Base-by-base conservation (phyloP, 139 green algal species). In the Chlamydomonas incerta region DNA sequence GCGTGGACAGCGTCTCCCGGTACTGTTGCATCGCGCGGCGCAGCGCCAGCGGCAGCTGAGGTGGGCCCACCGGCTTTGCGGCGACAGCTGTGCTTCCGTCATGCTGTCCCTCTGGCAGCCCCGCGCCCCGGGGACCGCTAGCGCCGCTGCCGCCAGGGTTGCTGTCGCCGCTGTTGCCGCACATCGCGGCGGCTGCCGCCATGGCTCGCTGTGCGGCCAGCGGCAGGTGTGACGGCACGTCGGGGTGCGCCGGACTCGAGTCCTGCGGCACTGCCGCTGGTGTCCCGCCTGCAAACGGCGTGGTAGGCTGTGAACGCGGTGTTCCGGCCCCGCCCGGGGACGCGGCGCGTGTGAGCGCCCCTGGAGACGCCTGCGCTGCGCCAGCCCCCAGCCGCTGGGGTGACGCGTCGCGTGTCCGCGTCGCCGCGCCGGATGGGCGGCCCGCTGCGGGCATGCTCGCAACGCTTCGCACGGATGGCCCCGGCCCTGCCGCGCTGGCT, bases 131-230 rank as follows among this genome's bases (percentile, higher is more conserved):
- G 24, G 28, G 14, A 68, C 62, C 46, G 29, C 46, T 46, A 46
- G 66, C 29, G 75, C 31, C 58, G 28, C 28, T 0, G 8, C 63
- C 63, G 77, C 17, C 63, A n/a, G 8, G 5, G 41, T 50, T 50
- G 41, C 41, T 50, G 41, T n/a, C n/a, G 26, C 71, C 2, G 10
- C 72, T 3, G 35, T 66, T n/a, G n/a, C n/a, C n/a, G n/a, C n/a
- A n/a, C 66, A 76, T 58, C 21, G 79, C 47, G 23, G 79, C 79
- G 1, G 50, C 79, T 2, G 79, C 79, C 17, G 79, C n/a, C 46
- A 85, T 24, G 14, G 79, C 79, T 21, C 79, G 79, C 66, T 85
- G 79, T 24, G 79, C 79, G 10, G 66, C 79, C 3, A 85, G 47
- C 47, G 79, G 79, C 66, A 85, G 67, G 46, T 85, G 66, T 8